Base-by-base conservation (phyloP, 2,329 filamentous ascomycete genomes). In the Fusarium incarnatum region DNA sequence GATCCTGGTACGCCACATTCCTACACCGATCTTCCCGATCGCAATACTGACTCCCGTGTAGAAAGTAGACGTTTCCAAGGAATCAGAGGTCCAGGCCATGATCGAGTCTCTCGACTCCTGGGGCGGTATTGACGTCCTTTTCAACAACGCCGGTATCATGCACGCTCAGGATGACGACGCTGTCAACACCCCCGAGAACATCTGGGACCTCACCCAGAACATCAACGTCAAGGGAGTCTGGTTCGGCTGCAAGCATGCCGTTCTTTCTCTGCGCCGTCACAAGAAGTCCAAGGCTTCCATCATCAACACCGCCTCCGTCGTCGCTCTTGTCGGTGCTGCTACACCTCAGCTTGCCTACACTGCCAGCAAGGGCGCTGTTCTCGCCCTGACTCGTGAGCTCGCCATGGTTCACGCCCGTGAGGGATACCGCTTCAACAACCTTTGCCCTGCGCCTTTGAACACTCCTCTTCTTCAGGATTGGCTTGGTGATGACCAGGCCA, bases 141-240 rank as follows among this genome's bases (percentile, higher is more conserved):
- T 97, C 89, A 98, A 98, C 89, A 98, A 98, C 80, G 94, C 94
- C 25, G 94, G 94, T 58, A 98, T 98, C 81, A 98, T 98, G 94
- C 94, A 97, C 83, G 90, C 89, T 49, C 86, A 91, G 60, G 92
- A 94, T 79, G 90, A 88, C 77, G 91, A 94, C 80, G 94, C 94
- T 50, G 84, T 97, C 79, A 88, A 91, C 79, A 97, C 94, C 2
- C 90, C 93, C 53, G 94, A 97, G 83, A 90, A 89, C 75, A 94
- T 98, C 84, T 98, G 94, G 94, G 94, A 98, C 77, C 83, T 97
- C 72, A 98, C 94, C 7, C 94, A 97, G 67, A 90, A 89, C 79
- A 97, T 97, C 85, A 98, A 98, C 81, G 94, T 97, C 81, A 98
- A 98, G 88, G 94, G 94, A 45, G 94, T 98, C n/a, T 97, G 94